Evolutionary conservation across 805 yeast genomes (phyloP).

Genomic region (Yarrowia yakushimensis): DNA sequence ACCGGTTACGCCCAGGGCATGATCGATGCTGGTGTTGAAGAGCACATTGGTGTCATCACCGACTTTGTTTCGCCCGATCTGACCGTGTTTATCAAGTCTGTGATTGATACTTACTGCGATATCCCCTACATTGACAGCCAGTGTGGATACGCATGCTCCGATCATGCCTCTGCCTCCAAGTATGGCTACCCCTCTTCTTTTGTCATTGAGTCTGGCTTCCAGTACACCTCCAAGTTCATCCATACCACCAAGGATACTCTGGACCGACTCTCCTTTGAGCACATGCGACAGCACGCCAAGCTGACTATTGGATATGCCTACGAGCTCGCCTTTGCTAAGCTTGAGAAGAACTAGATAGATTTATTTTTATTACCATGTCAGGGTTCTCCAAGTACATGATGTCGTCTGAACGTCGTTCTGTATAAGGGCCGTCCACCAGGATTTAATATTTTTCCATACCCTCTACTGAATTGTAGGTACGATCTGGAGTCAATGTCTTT

Average conservation of each 20-base stretch:
- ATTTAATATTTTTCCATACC: too few relatives aligned
- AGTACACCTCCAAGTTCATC: constrained; percentile 60
- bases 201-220: constrained; percentile 72
- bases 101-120: constrained; percentile 59
- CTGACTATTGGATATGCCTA: constrained; percentile 67
- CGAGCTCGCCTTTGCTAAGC: constrained; percentile 55
- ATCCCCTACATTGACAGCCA: constrained; percentile 70
- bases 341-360: constrained; percentile 23
- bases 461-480: too few relatives aligned
- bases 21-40: constrained; percentile 50
- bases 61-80: constrained; percentile 60
- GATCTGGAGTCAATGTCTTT: too few relatives aligned
- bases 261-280: constrained; percentile 72
- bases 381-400: too few relatives aligned
- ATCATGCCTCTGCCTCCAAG: constrained; percentile 81
- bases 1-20: constrained; percentile 68
- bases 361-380: too few relatives aligned
- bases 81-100: constrained; percentile 56
- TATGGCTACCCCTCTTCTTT: constrained; percentile 83
- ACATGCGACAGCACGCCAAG: constrained; percentile 76
- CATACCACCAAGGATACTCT: constrained; percentile 79
- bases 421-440: too few relatives aligned
- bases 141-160: constrained; percentile 94
- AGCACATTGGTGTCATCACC: constrained; percentile 73
- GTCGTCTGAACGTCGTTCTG: too few relatives aligned